Base-by-base conservation (phyloP, 208 protist genomes). In the Acanthamoeba healyi region DNA sequence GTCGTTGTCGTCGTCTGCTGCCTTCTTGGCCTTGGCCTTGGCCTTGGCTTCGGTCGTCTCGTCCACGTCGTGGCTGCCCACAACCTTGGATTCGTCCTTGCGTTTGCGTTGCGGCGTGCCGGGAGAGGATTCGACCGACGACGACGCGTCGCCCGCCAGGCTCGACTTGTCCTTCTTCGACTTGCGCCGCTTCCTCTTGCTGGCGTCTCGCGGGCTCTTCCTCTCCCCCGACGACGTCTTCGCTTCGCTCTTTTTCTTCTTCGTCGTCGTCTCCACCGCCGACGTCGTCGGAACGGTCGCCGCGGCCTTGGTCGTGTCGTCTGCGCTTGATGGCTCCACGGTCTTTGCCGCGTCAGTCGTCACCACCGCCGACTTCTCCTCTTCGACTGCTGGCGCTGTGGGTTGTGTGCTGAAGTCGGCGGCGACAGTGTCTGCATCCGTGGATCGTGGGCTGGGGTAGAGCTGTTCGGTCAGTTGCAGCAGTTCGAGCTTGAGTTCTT, bases 51-150 rank as follows among this genome's bases (percentile, higher is more conserved):
- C 51, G 51, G 51, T 56, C 51, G 12, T 56, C 7, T 15, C 44
- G 44, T 49, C 44, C 7, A 49, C 51, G 4, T 56, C 51, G 12
- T 17, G 1, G 58, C 58, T 34, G 58, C 5, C 58, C 49, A 54
- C 10, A 54, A n/a, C n/a, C 51, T 56, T 72, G 63, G n/a, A n/a
- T n/a, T 38, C 34, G 1, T 77, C 67, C 38, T 42, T 38, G 24
- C 67, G 32, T 36, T 77, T 77, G 22, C 67, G 67, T 15, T 77
- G 67, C 5, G 67, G 67, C 67, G 67, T 77, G 38, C 34, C 67
- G 15, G 67, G 67, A 1, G 67, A 77, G 19, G 67, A 38, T 38
- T 77, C 67, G 34, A 22, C 67, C 19, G 32, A 22, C 4, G 67
- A 44, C 19, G 14, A 29, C 1, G 10, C 67, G 17, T 7, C 67